Evolutionary conservation across 2,329 filamentous ascomycete genomes (phyloP).

Genomic region (Akanthomyces lecanii): DNA sequence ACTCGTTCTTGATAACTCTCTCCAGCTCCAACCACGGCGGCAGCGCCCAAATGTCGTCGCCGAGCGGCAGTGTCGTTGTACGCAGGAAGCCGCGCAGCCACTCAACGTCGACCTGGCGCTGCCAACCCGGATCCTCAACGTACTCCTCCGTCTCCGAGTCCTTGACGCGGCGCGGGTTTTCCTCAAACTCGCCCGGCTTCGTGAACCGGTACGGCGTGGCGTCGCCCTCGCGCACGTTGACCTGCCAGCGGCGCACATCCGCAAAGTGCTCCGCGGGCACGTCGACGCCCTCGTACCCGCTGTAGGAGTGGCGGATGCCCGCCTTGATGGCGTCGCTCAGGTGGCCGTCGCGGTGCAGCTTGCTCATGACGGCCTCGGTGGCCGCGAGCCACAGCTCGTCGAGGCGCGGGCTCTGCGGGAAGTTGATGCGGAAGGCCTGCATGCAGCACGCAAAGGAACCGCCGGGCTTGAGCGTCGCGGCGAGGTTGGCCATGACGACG

Average conservation of each 20-base stretch:
- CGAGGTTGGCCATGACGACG: slow-evolving; percentile 7
- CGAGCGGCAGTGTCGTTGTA: slow-evolving; percentile 10
- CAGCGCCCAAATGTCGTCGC: background rate
- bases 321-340: slow-evolving; percentile 5
- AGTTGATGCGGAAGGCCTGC: slow-evolving; percentile 15
- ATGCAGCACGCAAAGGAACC: slow-evolving; percentile 14
- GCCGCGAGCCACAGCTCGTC: slow-evolving; percentile 11
- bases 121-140: slow-evolving; percentile 1
- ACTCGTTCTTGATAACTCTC: slow-evolving; percentile 5
- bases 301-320: slow-evolving; percentile 3
- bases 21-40: slow-evolving; percentile 7
- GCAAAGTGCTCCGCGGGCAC: slow-evolving; percentile 12
- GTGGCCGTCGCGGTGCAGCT: background rate
- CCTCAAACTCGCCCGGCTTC: slow-evolving; percentile 1
- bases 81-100: slow-evolving; percentile 13
- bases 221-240: slow-evolving; percentile 2
- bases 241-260: slow-evolving; percentile 1
- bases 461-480: slow-evolving; percentile 1
- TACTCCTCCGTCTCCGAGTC: slow-evolving; percentile 4
- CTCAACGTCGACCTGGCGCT: background rate
- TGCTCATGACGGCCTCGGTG: slow-evolving; percentile 1
- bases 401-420: background rate
- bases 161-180: slow-evolving; percentile 1
- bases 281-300: slow-evolving; percentile 13
- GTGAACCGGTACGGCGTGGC: slow-evolving; percentile 9